Base-by-base conservation (phyloP, 768 basidiomycete genomes). In the Infundibulicybe gibba region DNA sequence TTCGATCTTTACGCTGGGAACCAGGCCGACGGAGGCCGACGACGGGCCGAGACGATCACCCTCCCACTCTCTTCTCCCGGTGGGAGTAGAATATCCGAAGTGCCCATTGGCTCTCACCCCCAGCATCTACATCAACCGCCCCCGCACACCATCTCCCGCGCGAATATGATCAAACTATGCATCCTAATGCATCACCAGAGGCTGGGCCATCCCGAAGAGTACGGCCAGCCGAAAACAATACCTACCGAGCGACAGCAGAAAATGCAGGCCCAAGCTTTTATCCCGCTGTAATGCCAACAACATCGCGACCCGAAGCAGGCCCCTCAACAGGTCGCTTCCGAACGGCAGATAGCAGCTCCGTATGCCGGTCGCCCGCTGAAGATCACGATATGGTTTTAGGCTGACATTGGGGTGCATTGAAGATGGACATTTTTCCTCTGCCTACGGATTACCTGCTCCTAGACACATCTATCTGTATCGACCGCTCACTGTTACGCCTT, bases 11-110 rank as follows among this genome's bases (percentile, higher is more conserved):
- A 39, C 31, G 38, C 41, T 12, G 41, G 25, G 3, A 25, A 25
- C 25, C 25, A 35, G 9, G 19, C 32, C 15, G 43, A 33, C 32
- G 49, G 43, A 19, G 40, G 40, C 11, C 16, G 49, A 25, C 30
- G 49, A 39, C 43, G 49, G 14, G 49, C 49, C 8, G 49, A 49
- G 43, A 49, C 49, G 2, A 43, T 49, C 11, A 45, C 49, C 25
- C 8, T 25, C 8, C 25, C 25, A 25, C 25, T 25, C 25, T 25
- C 25, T 25, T 25, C 25, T 25, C 25, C 25, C 3, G 25, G 25
- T 25, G 25, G 25, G 25, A 8, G 25, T 25, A 25, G 25, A 25
- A 25, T 25, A 25, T 25, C 25, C 25, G 25, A 25, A 25, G 25
- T 25, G 8, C 25, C 25, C 4, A 25, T 25, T 17, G 49, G 49